A percentile compares a stretch with the other conserved stretches of the same genome.
Evolutionary conservation across 345 rosid genomes (phyloP).

Genomic region (Arabidopsis suecica): DNA sequence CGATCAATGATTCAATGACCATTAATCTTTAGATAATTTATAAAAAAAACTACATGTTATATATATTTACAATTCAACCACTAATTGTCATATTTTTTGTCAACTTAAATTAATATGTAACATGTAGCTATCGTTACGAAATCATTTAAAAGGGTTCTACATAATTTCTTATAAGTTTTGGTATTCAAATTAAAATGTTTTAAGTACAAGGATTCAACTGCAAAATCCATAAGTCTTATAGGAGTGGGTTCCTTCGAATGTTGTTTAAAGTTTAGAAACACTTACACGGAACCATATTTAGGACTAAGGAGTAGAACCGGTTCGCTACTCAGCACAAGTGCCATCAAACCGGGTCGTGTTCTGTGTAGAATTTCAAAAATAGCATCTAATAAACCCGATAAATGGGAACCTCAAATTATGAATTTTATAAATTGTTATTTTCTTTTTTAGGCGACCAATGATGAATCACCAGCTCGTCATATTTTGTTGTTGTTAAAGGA

Average conservation of each 20-base stretch:
- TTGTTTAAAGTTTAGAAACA: background rate
- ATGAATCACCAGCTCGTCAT: conserved; percentile 41
- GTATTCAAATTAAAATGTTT: background rate
- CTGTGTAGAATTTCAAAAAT: background rate
- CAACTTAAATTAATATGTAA: too few relatives aligned
- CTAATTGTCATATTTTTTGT: background rate
- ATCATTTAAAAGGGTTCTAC: background rate
- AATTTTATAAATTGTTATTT: background rate
- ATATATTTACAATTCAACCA: background rate
- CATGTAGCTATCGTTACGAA: too few relatives aligned
- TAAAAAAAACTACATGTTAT: background rate
- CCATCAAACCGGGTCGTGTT: conserved; percentile 21
- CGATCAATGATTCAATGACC: background rate
- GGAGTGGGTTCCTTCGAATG: background rate
- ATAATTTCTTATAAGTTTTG: conserved; percentile 2
- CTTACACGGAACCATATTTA: conserved; percentile 1
- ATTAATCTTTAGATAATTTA: background rate
- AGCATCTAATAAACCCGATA: background rate
- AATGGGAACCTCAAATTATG: background rate
- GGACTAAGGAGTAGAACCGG: conserved; percentile 7
- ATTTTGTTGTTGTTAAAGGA: too few relatives aligned
- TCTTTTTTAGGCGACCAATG: background rate
- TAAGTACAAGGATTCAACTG: conserved; percentile 2
- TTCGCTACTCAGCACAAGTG: conserved; percentile 1
- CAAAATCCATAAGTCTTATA: conserved; percentile 9